Evolutionary conservation across 2,329 filamentous ascomycete genomes (phyloP).

Genomic region (Fusarium falciforme): DNA sequence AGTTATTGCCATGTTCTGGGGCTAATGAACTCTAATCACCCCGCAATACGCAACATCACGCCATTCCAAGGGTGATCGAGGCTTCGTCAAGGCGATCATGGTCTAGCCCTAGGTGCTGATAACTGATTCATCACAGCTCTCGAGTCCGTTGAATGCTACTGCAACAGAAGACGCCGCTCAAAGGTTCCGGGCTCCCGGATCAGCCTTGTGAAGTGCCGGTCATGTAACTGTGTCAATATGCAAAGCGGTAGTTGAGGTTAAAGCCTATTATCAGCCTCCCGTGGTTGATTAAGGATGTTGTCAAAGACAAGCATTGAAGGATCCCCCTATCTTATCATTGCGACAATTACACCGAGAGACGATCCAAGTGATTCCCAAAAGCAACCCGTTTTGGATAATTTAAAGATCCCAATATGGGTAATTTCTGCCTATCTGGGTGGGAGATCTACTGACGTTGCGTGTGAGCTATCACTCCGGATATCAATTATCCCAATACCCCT

Average conservation of each 20-base stretch:
- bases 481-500: background rate
- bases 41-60: slow-evolving; percentile 2
- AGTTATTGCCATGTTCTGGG: background rate
- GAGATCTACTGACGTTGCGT: background rate
- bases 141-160: background rate
- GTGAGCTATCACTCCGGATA: background rate
- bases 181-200: background rate
- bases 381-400: background rate
- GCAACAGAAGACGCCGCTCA: background rate
- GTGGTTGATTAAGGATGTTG: background rate
- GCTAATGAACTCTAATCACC: slow-evolving; percentile 4
- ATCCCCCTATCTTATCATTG: background rate
- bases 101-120: background rate
- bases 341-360: background rate
- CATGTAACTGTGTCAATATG: background rate
- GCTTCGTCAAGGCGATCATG: background rate
- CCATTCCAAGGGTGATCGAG: background rate
- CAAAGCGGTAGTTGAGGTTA: background rate
- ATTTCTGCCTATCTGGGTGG: background rate
- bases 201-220: background rate
- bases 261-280: background rate
- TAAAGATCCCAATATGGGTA: background rate
- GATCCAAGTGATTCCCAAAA: background rate
- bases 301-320: background rate
- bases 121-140: background rate